These are phyloP conservation scores for Tephrocybe sp. DNA, from an alignment of 768 basidiomycete genomes.

Conservation along the genomic window DNA sequence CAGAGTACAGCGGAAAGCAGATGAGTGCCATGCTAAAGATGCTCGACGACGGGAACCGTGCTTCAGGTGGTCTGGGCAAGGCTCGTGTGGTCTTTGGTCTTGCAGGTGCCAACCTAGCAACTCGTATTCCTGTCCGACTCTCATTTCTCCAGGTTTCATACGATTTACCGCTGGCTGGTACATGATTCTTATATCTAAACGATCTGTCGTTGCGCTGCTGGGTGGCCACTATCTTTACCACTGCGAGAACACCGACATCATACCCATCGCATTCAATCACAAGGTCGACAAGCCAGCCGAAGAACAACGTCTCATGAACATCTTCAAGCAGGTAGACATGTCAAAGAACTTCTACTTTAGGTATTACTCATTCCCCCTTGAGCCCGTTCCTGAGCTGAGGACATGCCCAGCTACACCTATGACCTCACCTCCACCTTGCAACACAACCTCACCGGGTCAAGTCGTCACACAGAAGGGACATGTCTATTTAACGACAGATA, in stretches of 20 bases:
- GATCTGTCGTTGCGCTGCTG: slow-evolving; percentile 88
- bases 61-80: slow-evolving; percentile 82
- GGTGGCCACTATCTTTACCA: slow-evolving; percentile 98
- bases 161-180: slow-evolving; percentile 96
- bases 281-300: slow-evolving; percentile 87
- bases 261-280: slow-evolving; percentile 75
- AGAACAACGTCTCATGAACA: slow-evolving; percentile 83
- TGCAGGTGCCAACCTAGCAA: slow-evolving; percentile 52
- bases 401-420: slow-evolving; percentile 90
- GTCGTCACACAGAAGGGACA: slow-evolving; percentile 39
- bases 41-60: slow-evolving; percentile 93
- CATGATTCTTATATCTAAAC: slow-evolving; percentile 86
- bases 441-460: slow-evolving; percentile 74
- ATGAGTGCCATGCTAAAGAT: slow-evolving; percentile 91
- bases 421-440: slow-evolving; percentile 96
- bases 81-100: slow-evolving; percentile 80
- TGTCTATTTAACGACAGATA: slow-evolving; percentile 86
- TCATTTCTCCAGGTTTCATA: slow-evolving; percentile 68
- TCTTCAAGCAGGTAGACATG: slow-evolving; percentile 97
- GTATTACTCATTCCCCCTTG: too few relatives aligned
- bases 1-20: slow-evolving; percentile 85
- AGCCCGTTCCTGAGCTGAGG: too few relatives aligned
- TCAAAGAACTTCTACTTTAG: slow-evolving; percentile 99
- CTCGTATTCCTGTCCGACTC: not conserved
- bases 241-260: slow-evolving; percentile 86